Base-by-base conservation (phyloP, 805 yeast species). In the Starmerella floricola region DNA sequence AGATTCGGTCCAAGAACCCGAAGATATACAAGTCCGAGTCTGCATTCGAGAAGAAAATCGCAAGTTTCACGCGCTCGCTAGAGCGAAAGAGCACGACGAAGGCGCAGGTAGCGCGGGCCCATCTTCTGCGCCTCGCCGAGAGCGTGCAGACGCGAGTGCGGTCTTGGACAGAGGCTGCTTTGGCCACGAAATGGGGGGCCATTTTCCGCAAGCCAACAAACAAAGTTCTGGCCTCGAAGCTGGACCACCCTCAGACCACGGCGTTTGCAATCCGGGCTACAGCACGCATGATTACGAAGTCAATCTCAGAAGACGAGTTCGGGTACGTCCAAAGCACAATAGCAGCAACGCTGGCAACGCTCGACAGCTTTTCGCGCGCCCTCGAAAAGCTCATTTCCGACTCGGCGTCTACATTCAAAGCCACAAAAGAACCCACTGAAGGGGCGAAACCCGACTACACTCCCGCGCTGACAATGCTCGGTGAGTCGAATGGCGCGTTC, bases 301-400 rank as follows among this genome's bases (percentile, higher is more conserved):
- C 68, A 1, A 40, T 56, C 12, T 49, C 51, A 6, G 70, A 65
- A 38, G 70, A 65, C 46, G 45, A 54, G 8, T 54, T 51, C 40
- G 70, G 70, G 15, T 60, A 55, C 11, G 70, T 66, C 11, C 69
- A 66, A 50, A 48, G 54, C n/a, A 64, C 64, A 18, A 60, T 65
- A 32, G 62, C 64, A 6, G 47, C 48, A 10, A 53, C 56, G 11
- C 49, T 65, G 35, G 50, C 44, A 17, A 8, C 15, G 17, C 23
- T 40, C 19, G 39, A 40, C 21, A 16, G 16, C 8, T 28, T 19
- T 16, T 32, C 43, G 18, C 13, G 13, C 5, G 41, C 37, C 4
- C 46, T 59, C 24, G 56, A 61, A 29, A 39, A 42, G 34, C 44
- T 60, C 3, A 40, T 59, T 23, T 32, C 47, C 8, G 40, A 44